Base-by-base conservation (phyloP, 2,329 filamentous ascomycete species). In the Claviceps africana region DNA sequence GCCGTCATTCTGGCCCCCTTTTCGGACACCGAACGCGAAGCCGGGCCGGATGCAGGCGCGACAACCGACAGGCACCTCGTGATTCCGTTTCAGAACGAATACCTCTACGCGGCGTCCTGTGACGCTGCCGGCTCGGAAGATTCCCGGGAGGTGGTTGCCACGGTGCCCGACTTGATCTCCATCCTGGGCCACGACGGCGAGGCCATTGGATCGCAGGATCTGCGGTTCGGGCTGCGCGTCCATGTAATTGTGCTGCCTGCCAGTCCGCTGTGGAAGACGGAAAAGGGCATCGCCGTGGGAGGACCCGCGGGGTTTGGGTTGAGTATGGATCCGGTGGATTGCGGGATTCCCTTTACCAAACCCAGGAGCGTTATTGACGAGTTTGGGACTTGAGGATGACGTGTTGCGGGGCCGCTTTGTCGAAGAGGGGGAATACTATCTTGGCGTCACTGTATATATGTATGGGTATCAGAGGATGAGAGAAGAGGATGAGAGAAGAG, bases 281-380 rank as follows among this genome's bases (percentile, higher is more conserved):
- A 64, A 3, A 58, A 59, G 49, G 68, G 62, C 0, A 61, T 69
- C 51, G 61, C 62, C 22, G 58, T 67, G 1, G 66, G 66, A 1
- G 66, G 66, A 0, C 66, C 66, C 0, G 59, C 62, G n/a, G 64
- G 62, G 0, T 69, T 69, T 48, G 64, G 63, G 25, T 28, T 53
- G 30, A 50, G 50, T 17, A 53, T 53, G 51, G 47, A 21, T 31
- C 47, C 47, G 2, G 60, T 61, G 0, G 62, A 61, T 1, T 60
- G 63, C n/a, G 59, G 61, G 40, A 58, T 62, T 52, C 55, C 55
- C 25, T 77, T 74, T 56, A 63, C 66, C 4, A 72, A 74, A 60
- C 72, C 75, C 0, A 58, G 56, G 9, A 77, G 74, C 54, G 72
- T 78, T 0, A 76, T 78, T 47, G 51, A 77, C 42, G 74, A 77